Evolutionary conservation across 352 stramenopile genomes (phyloP).

Genomic region (Pythium aristosporum): DNA sequence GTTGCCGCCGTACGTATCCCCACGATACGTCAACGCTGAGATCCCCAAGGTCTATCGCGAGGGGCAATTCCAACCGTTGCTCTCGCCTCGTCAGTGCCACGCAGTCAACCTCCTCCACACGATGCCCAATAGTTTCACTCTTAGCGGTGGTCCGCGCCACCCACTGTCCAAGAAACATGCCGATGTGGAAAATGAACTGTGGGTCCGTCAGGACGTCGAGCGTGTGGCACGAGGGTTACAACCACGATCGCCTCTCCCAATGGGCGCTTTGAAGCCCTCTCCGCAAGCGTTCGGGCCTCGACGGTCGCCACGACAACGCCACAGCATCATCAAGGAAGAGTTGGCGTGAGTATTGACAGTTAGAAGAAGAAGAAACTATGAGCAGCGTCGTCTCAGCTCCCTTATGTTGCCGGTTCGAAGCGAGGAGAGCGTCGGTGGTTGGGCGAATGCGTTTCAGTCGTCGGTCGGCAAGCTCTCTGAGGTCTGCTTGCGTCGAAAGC

Average conservation of each 20-base stretch:
- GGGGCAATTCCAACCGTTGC: constrained; percentile 46
- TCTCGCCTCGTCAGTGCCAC: constrained; percentile 45
- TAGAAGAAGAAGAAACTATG: not conserved
- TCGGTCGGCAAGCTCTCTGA: constrained; percentile 10
- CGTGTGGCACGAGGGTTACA: not conserved
- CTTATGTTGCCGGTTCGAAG: too few species aligned
- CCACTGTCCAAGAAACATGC: constrained; percentile 32
- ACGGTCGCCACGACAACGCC: constrained; percentile 14
- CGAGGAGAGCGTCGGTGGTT: too few species aligned
- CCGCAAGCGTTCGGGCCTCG: not conserved
- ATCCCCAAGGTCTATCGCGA: constrained; percentile 63
- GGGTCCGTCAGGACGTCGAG: constrained; percentile 12
- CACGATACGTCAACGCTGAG: constrained; percentile 46
- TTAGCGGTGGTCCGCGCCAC: constrained; percentile 15
- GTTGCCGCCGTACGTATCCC: constrained; percentile 47
- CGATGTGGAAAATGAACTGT: constrained; percentile 25
- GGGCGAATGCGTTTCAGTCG: not conserved
- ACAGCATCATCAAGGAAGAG: constrained; percentile 28
- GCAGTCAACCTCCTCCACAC: constrained; percentile 51
- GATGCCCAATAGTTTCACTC: constrained; percentile 27
- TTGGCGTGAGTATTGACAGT: constrained; percentile 3
- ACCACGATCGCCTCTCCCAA: constrained; percentile 10
- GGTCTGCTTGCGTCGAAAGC: constrained; percentile 21
- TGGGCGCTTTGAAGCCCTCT: not conserved
- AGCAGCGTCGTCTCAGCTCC: not conserved